Evolutionary conservation across 371 early-diverging fungal genomes (phyloP).

Genomic region (Mucor racemosus): DNA sequence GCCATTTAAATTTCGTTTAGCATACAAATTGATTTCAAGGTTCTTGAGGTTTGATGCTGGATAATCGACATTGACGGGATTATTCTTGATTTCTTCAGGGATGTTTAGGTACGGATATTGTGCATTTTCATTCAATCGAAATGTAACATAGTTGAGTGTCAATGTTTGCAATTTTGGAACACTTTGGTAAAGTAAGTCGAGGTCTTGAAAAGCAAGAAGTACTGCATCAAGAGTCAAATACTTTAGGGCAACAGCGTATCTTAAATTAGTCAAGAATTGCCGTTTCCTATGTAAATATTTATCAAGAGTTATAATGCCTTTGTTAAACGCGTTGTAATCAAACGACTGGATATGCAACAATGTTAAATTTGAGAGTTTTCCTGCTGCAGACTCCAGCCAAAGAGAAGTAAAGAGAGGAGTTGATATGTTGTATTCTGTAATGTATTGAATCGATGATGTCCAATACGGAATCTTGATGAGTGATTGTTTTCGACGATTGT

Average conservation of each 20-base stretch:
- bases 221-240: background rate
- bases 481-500: background rate
- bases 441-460: background rate
- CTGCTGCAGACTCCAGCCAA: background rate
- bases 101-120: background rate
- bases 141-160: background rate
- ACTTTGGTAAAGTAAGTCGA: background rate
- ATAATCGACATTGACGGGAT: background rate
- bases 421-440: background rate
- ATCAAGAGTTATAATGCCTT: background rate
- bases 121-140: background rate
- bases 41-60: background rate
- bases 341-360: background rate
- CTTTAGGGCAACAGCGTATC: background rate
- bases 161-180: background rate
- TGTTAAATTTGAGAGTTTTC: background rate
- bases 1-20: background rate
- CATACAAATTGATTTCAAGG: background rate
- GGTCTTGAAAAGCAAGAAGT: background rate
- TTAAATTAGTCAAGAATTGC: background rate
- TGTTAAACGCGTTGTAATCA: background rate
- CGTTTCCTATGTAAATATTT: background rate
- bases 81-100: background rate
- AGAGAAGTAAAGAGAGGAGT: background rate
- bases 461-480: background rate